Conservation (phyloP, 306 rosid genomes). For the Luffa acutangula region DNA sequence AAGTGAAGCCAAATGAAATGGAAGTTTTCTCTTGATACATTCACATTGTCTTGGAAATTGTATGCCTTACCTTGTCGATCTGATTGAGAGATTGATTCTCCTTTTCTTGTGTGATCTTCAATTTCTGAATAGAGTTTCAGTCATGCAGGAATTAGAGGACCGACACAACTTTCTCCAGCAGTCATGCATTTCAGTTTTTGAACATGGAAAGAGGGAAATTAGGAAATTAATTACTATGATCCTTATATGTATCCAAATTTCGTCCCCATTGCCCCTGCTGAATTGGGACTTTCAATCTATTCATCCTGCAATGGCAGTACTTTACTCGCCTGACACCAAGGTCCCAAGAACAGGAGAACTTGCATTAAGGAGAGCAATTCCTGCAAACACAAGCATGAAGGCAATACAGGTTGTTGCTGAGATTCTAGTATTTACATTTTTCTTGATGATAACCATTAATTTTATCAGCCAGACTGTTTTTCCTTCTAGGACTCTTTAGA, state of each 20-base stretch:
- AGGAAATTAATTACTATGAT: conserved; percentile 41
- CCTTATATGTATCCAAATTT: conserved; percentile 42
- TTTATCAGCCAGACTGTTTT: conserved; percentile 7
- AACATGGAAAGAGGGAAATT: conserved; percentile 31
- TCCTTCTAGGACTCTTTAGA: conserved; percentile 63
- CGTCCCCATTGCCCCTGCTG: conserved; percentile 38
- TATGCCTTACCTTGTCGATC: neutral
- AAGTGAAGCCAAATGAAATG: neutral
- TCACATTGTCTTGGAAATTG: neutral
- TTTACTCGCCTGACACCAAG: conserved; percentile 83
- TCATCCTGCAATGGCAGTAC: conserved; percentile 51
- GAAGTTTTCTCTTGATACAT: neutral
- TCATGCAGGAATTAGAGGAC: conserved; percentile 35
- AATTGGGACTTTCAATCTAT: conserved; percentile 28
- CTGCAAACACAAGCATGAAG: conserved; percentile 84
- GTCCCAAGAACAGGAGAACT: conserved; percentile 88
- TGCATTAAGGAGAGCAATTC: conserved; percentile 80
- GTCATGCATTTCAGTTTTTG: conserved; percentile 18
- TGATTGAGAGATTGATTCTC: neutral
- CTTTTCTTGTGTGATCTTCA: neutral
- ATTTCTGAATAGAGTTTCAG: conserved; percentile 28
- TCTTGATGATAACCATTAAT: neutral
- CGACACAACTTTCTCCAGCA: conserved; percentile 12
- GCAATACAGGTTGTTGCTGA: conserved; percentile 55
- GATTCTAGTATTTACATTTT: neutral